Percentiles rank a stretch among this genome's conserved stretches.
phyloP scores from a whole-genome alignment of 2,329 filamentous ascomycete species.

The Xylaria sp. region DNA sequence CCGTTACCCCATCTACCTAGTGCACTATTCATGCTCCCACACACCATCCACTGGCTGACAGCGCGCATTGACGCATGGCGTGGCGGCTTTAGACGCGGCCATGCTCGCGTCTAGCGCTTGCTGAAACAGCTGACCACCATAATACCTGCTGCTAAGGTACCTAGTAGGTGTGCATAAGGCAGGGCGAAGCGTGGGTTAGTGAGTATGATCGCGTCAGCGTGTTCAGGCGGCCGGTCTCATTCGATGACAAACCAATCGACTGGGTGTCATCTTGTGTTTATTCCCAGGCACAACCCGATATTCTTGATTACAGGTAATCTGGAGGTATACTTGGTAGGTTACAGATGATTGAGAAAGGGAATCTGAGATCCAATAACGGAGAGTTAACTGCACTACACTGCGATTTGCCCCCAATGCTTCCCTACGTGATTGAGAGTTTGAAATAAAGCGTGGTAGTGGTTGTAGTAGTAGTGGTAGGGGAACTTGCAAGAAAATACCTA shows the following conservation, averaged over 20 bases:
- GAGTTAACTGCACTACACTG: not conserved
- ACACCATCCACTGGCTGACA: not conserved
- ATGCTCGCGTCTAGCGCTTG: slow-evolving; percentile 6
- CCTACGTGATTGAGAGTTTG: not conserved
- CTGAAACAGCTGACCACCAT: slow-evolving; percentile 20
- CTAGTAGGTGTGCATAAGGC: no score
- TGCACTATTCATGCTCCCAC: not conserved
- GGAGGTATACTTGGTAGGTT: not conserved
- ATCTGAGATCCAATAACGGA: not conserved
- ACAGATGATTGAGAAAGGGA: not conserved
- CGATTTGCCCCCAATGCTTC: not conserved
- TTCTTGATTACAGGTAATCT: not conserved
- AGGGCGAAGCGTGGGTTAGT: no score
- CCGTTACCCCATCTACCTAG: not conserved
- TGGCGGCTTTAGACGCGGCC: not conserved
- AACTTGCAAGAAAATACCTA: not conserved
- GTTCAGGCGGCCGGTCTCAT: not conserved
- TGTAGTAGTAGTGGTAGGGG: no score
- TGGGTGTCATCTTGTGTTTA: no score
- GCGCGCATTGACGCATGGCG: no score
- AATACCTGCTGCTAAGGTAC: not conserved
- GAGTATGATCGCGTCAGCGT: not conserved
- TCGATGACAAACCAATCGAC: no score
- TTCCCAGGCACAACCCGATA: no score
- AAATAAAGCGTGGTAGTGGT: not conserved